phyloP scores from a whole-genome alignment of 257 asterid species.

The Gardenia jasminoides region DNA sequence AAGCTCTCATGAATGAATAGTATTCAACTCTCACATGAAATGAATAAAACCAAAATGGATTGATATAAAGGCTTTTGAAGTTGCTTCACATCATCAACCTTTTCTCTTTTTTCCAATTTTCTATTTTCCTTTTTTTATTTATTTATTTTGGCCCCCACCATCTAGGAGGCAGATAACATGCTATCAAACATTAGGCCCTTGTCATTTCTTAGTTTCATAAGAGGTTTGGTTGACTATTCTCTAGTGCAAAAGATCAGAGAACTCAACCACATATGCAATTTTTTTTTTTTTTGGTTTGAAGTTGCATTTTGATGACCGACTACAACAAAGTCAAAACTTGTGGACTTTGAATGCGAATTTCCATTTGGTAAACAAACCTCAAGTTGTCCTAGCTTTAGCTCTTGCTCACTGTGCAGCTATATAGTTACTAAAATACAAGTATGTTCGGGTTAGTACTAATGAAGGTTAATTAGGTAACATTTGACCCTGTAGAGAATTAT shows the following conservation, averaged over 20 bases:
- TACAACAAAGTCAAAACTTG: not conserved
- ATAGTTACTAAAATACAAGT: no score
- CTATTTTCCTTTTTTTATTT: not conserved
- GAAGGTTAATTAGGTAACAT: no score
- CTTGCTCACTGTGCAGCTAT: not conserved
- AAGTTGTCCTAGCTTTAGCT: not conserved
- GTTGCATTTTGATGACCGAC: not conserved
- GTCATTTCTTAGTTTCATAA: not conserved
- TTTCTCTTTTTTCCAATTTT: not conserved
- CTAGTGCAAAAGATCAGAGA: not conserved
- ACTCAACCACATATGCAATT: not conserved
- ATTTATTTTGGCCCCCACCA: not conserved
- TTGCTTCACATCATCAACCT: constrained; percentile 11
- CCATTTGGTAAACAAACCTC: not conserved
- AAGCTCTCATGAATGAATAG: not conserved
- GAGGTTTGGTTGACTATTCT: not conserved
- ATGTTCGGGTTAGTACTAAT: no score
- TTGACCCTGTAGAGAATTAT: not conserved
- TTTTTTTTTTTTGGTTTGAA: not conserved
- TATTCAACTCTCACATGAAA: not conserved
- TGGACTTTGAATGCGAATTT: not conserved
- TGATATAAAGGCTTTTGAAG: not conserved
- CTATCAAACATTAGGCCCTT: not conserved
- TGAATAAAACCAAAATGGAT: not conserved
- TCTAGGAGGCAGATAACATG: not conserved